Conservation (phyloP, 2,329 filamentous ascomycete genomes). For the Rutstroemia sydowiana region DNA sequence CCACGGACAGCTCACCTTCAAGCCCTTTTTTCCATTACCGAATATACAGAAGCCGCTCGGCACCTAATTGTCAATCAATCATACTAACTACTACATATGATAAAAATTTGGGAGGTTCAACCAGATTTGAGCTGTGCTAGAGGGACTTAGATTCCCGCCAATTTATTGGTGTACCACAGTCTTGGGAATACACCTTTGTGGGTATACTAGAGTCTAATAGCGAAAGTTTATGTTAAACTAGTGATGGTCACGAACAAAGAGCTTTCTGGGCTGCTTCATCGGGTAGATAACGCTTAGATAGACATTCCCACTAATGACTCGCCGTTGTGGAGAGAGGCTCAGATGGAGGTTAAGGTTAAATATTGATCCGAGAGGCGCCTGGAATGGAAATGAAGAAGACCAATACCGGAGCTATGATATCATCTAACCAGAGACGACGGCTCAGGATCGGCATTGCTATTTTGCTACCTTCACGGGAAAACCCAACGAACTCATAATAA, state of each 20-base stretch:
- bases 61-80: not conserved
- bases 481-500: too few relatives aligned
- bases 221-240: not conserved
- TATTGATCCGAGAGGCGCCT: too few relatives aligned
- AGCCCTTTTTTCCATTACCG: not conserved
- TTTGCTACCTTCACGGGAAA: too few relatives aligned
- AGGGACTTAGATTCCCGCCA: not conserved
- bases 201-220: not conserved
- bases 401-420: too few relatives aligned
- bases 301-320: not conserved
- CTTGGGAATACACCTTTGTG: not conserved
- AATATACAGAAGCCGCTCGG: constrained; percentile 2
- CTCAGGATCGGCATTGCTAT: too few relatives aligned
- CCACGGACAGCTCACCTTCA: not conserved
- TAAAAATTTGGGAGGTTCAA: not conserved
- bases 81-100: not conserved
- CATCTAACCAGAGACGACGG: too few relatives aligned
- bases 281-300: constrained; percentile 11
- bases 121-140: not conserved
- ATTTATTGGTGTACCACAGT: not conserved
- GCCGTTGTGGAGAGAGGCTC: not conserved
- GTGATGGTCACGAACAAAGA: not conserved
- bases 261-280: not conserved
- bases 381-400: too few relatives aligned
- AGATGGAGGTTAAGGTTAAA: not conserved